Evolutionary conservation across 345 rosid species (phyloP).

Genomic region (Boechera divaricarpa): DNA sequence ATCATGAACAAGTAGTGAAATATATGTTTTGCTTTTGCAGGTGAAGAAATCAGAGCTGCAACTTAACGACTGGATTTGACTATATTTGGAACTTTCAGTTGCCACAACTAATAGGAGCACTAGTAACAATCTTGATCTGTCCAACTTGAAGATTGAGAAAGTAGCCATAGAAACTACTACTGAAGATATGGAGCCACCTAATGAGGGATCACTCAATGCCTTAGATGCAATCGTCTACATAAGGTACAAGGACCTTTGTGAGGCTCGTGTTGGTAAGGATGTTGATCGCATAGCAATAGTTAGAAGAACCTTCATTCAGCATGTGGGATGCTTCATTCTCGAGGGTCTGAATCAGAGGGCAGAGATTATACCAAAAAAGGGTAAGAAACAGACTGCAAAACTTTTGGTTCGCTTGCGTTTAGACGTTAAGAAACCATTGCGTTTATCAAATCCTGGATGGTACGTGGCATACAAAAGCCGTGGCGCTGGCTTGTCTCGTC

Average conservation of each 20-base stretch:
- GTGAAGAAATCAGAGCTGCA: too few species aligned
- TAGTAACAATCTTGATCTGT: background rate
- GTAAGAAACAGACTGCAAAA: too few species aligned
- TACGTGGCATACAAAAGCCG: too few species aligned
- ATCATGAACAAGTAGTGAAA: too few species aligned
- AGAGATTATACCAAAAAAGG: too few species aligned
- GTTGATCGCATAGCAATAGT: background rate
- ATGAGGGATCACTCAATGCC: background rate
- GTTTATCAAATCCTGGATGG: too few species aligned
- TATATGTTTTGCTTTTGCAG: too few species aligned
- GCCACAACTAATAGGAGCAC: background rate
- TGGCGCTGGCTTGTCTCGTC: too few species aligned
- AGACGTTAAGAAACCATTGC: too few species aligned
- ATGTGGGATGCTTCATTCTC: background rate
- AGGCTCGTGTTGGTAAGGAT: constrained; percentile 3
- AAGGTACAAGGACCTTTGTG: background rate
- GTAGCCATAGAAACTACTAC: background rate
- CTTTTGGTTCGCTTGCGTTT: too few species aligned
- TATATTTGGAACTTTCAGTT: background rate
- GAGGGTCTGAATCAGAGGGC: background rate
- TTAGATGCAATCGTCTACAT: background rate
- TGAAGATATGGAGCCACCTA: background rate
- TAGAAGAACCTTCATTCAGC: background rate
- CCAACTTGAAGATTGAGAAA: background rate
- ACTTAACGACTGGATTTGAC: too few species aligned